A percentile compares a stretch with the other conserved stretches of the same genome.
Evolutionary conservation across 2,329 filamentous ascomycete species (phyloP).

Genomic region (Nothophaeocryptopus gaeumannii): DNA sequence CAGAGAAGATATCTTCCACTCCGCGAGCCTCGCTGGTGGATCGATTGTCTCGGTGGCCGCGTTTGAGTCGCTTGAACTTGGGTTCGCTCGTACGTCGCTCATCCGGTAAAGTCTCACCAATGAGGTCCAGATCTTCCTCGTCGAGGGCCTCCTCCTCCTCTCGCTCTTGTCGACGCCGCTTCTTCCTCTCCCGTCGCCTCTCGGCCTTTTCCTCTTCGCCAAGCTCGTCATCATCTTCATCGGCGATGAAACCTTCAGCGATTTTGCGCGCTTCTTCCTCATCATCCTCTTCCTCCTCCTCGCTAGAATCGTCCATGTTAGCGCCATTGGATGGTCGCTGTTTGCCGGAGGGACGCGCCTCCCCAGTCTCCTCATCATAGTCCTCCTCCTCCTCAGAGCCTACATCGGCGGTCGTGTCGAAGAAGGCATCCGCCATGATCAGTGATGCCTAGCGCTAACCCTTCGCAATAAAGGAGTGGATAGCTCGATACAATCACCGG

Average conservation of each 20-base stretch:
- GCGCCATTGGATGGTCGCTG: constrained; percentile 39
- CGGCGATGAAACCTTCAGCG: constrained; percentile 88
- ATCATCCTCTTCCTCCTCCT: constrained; percentile 81
- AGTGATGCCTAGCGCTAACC: background rate
- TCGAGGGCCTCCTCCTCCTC: constrained; percentile 82
- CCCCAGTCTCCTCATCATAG: constrained; percentile 72
- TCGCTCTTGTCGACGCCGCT: constrained; percentile 71
- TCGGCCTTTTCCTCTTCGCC: constrained; percentile 63
- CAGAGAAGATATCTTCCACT: constrained; percentile 90
- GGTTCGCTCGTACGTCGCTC: constrained; percentile 61
- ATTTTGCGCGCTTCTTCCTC: constrained; percentile 82
- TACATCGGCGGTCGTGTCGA: constrained; percentile 81
- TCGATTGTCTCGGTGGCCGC: constrained; percentile 74
- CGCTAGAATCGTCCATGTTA: constrained; percentile 76
- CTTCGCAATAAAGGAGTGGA: too few relatives aligned
- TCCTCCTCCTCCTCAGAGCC: constrained; percentile 82
- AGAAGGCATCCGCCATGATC: constrained; percentile 53
- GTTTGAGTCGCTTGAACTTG: constrained; percentile 95
- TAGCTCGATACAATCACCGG: too few relatives aligned
- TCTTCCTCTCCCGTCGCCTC: constrained; percentile 66
- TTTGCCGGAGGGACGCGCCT: constrained; percentile 41
- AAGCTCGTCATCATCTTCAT: constrained; percentile 79
- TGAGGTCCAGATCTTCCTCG: constrained; percentile 93
- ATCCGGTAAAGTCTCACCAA: constrained; percentile 75
- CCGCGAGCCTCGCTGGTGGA: constrained; percentile 63